Evolutionary conservation across 345 rosid genomes (phyloP).

Genomic region (Adansonia digitata): DNA sequence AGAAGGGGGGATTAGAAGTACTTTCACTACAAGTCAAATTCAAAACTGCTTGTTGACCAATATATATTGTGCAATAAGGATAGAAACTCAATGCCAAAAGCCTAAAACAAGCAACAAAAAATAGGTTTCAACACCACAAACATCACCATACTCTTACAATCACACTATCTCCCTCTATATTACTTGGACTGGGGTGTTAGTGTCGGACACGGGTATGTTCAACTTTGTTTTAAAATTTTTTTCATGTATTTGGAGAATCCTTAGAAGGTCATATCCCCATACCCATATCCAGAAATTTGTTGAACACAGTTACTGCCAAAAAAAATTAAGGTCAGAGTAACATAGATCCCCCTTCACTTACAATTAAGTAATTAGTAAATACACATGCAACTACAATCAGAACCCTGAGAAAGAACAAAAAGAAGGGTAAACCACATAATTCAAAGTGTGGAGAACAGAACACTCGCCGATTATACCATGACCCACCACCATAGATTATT

Average conservation of each 20-base stretch:
- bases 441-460: neutral
- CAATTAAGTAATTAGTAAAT: neutral
- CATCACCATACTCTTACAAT: neutral
- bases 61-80: neutral
- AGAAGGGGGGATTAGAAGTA: constrained; percentile 6
- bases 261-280: no score
- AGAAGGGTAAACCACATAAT: neutral
- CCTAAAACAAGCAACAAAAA: neutral
- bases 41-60: neutral
- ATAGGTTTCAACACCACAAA: neutral
- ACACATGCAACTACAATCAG: neutral
- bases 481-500: neutral
- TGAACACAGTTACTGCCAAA: no score
- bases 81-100: neutral
- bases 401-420: neutral
- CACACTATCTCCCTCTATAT: neutral
- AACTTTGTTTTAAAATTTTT: no score
- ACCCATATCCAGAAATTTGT: no score
- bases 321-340: no score
- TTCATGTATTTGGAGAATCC: no score
- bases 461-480: neutral
- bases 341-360: no score
- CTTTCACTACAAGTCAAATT: neutral
- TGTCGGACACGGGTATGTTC: no score
- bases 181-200: no score